Evolutionary conservation across 2,329 filamentous ascomycete genomes (phyloP).

Genomic region (Epichloe typhina): DNA sequence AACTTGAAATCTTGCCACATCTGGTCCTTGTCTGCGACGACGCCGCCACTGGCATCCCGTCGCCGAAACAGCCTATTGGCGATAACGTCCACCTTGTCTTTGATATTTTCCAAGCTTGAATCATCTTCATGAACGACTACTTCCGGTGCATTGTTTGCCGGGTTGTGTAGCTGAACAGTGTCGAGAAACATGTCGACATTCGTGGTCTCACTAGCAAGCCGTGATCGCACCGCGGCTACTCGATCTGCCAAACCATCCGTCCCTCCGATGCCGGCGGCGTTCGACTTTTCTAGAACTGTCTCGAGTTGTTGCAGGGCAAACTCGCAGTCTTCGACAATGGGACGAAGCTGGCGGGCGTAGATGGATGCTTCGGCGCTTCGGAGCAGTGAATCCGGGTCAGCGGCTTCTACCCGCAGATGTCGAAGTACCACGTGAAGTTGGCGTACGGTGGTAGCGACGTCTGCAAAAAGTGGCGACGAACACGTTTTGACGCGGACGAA

Average conservation of each 20-base stretch:
- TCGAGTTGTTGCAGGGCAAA: slow-evolving; percentile 42
- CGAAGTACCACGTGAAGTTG: slow-evolving; percentile 42
- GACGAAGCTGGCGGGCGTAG: slow-evolving; percentile 35
- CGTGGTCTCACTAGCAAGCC: slow-evolving; percentile 38
- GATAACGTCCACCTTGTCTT: slow-evolving; percentile 47
- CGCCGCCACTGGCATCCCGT: slow-evolving; percentile 21
- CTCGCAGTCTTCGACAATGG: slow-evolving; percentile 42
- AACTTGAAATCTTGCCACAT: slow-evolving; percentile 45
- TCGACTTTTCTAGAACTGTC: slow-evolving; percentile 35
- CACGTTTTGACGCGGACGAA: slow-evolving; percentile 37
- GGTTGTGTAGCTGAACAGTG: slow-evolving; percentile 39
- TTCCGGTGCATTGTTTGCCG: slow-evolving; percentile 22
- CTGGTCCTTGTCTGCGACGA: slow-evolving; percentile 33
- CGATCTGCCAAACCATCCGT: slow-evolving; percentile 22
- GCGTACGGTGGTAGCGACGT: slow-evolving; percentile 36
- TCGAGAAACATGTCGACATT: slow-evolving; percentile 44
- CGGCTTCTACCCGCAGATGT: slow-evolving; percentile 43
- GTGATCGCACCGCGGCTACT: slow-evolving; percentile 29
- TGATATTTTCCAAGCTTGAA: slow-evolving; percentile 37
- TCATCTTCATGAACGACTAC: slow-evolving; percentile 22
- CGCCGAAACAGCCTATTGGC: slow-evolving; percentile 36
- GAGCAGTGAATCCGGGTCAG: slow-evolving; percentile 42
- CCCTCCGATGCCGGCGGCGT: slow-evolving; percentile 15
- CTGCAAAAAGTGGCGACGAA: slow-evolving; percentile 34
- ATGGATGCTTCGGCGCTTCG: slow-evolving; percentile 28